Percentiles rank a stretch among this genome's conserved stretches.
phyloP scores from a whole-genome alignment of 768 basidiomycete species.

The Leccinum obscurum region DNA sequence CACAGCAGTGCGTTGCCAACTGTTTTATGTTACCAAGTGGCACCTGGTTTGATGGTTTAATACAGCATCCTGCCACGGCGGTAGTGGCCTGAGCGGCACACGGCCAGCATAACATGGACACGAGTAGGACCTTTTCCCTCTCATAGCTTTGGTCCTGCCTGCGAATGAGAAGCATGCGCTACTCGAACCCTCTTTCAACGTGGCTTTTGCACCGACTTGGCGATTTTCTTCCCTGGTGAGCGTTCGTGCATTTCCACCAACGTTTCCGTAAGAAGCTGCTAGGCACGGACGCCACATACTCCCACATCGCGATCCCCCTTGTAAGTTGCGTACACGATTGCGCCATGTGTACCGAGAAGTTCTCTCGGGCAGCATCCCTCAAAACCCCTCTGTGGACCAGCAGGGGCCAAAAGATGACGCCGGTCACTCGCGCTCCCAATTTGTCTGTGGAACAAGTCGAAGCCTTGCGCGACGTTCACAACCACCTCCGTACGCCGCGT shows the following conservation, averaged over 20 bases:
- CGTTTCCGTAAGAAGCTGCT: neutral
- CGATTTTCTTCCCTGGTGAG: neutral
- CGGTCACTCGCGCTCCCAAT: neutral
- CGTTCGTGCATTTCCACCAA: neutral
- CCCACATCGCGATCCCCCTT: neutral
- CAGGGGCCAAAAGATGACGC: constrained; percentile 8
- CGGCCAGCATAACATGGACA: neutral
- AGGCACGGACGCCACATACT: neutral
- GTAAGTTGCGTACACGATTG: neutral
- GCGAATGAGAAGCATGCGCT: neutral
- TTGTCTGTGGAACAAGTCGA: constrained; percentile 5
- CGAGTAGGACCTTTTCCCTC: neutral
- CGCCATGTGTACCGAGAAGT: neutral
- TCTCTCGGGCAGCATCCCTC: neutral
- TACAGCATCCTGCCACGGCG: neutral
- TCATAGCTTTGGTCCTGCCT: neutral
- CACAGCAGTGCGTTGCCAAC: neutral
- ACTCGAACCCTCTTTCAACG: neutral
- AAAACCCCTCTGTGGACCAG: neutral
- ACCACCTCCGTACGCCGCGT: constrained; percentile 11
- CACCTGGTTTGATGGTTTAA: neutral
- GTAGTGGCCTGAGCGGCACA: neutral
- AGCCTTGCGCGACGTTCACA: constrained; percentile 10
- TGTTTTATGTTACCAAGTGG: neutral
- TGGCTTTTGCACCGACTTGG: neutral